A percentile compares a stretch with the other conserved stretches of the same genome.
These are phyloP conservation scores for Phytophthora sp. DNA, from an alignment of 352 stramenopile genomes.

Conservation along the genomic window DNA sequence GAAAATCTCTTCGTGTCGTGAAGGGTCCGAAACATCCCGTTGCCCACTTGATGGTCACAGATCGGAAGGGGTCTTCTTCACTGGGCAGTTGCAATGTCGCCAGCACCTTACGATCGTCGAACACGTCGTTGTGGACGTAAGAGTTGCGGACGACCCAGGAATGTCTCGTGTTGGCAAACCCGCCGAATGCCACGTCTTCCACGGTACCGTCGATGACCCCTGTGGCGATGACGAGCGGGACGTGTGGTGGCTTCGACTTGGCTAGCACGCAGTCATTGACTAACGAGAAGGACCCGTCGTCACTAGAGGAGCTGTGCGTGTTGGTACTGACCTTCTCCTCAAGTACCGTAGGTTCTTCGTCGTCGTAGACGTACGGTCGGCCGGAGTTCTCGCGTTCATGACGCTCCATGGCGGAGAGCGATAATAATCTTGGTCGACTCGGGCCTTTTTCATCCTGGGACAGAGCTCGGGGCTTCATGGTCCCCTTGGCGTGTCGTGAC, in stretches of 20 bases:
- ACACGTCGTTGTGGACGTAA: constrained; percentile 45
- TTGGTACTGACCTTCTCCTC: constrained; percentile 33
- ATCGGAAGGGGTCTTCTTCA: constrained; percentile 49
- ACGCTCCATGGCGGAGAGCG: constrained; percentile 42
- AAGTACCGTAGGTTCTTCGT: constrained; percentile 10
- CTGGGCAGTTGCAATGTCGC: constrained; percentile 40
- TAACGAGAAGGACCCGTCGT: constrained; percentile 35
- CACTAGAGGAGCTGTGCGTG: constrained; percentile 42
- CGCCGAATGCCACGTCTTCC: constrained; percentile 44
- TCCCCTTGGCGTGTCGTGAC: constrained; percentile 36
- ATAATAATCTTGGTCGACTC: constrained; percentile 49
- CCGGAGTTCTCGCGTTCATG: constrained; percentile 30
- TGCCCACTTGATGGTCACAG: constrained; percentile 46
- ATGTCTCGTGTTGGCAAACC: constrained; percentile 31
- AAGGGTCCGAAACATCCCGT: constrained; percentile 38
- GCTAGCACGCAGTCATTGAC: constrained; percentile 32
- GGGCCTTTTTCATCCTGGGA: constrained; percentile 36
- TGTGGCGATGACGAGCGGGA: constrained; percentile 38
- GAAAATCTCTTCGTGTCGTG: constrained; percentile 38
- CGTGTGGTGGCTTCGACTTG: constrained; percentile 30
- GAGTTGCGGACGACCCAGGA: constrained; percentile 36
- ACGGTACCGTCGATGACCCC: constrained; percentile 44
- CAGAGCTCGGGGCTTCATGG: constrained; percentile 7
- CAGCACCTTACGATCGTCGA: constrained; percentile 43
- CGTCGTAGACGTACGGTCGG: constrained; percentile 32